A percentile compares a stretch with the other conserved stretches of the same genome.
phyloP scores from a whole-genome alignment of 208 protist genomes.

The Crithidia expoeki region DNA sequence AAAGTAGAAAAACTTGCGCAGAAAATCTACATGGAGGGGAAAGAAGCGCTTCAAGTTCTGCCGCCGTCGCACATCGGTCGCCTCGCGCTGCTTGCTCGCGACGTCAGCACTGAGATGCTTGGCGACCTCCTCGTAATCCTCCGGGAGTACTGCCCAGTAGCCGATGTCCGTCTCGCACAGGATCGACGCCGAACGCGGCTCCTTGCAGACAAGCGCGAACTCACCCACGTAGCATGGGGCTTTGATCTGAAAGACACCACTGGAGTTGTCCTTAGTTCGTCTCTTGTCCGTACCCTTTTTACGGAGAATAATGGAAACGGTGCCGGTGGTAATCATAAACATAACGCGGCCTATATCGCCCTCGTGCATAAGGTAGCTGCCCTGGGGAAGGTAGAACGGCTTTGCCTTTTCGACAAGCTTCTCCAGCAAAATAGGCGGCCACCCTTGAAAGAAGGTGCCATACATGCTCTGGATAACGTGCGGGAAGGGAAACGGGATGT shows the following conservation, averaged over 20 bases:
- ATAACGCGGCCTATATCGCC: constrained; percentile 88
- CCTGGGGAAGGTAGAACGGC: constrained; percentile 61
- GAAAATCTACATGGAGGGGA: constrained; percentile 69
- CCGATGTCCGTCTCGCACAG: constrained; percentile 85
- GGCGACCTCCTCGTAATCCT: constrained; percentile 85
- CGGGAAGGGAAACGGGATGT: constrained; percentile 79
- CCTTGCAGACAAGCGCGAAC: constrained; percentile 89
- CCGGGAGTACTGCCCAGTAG: constrained; percentile 75
- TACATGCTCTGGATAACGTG: constrained; percentile 85
- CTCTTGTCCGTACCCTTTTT: constrained; percentile 78
- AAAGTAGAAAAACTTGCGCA: constrained; percentile 85
- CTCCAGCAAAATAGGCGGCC: constrained; percentile 73
- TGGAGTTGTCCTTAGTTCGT: constrained; percentile 77
- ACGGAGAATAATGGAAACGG: constrained; percentile 68
- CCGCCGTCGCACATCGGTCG: constrained; percentile 81
- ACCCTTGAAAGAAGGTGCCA: constrained; percentile 85
- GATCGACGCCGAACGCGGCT: constrained; percentile 86
- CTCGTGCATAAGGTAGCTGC: constrained; percentile 87
- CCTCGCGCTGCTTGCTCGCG: constrained; percentile 81
- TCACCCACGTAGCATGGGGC: constrained; percentile 89
- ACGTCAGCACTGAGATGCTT: constrained; percentile 73
- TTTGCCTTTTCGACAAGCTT: constrained; percentile 64
- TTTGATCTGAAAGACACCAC: constrained; percentile 64
- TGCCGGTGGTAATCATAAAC: constrained; percentile 86
- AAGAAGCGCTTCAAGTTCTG: constrained; percentile 87